Percentiles rank a stretch among this genome's conserved stretches.
phyloP scores from a whole-genome alignment of 345 rosid species.

The Syzygium aqueum region DNA sequence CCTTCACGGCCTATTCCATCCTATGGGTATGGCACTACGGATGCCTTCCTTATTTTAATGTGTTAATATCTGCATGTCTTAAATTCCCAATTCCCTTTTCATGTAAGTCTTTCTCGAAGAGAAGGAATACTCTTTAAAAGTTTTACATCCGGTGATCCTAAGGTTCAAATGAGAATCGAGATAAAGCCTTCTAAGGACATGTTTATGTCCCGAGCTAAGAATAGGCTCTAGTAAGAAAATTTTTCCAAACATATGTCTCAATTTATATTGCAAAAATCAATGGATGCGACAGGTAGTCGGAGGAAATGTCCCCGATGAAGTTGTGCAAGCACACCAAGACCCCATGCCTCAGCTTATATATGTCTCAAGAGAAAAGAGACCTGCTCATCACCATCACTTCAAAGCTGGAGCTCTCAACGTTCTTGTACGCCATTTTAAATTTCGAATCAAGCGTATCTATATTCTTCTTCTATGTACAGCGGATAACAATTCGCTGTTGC shows the following conservation, averaged over 20 bases:
- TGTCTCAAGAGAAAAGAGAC: conserved; percentile 46
- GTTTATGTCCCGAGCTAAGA: background rate
- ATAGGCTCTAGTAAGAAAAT: background rate
- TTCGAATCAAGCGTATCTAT: background rate
- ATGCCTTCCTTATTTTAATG: too few relatives aligned
- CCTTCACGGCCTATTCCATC: too few relatives aligned
- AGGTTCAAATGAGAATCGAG: too few relatives aligned
- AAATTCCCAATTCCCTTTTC: too few relatives aligned
- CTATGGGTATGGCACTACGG: too few relatives aligned
- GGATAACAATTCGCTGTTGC: background rate
- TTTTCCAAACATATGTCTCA: background rate
- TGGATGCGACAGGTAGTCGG: background rate
- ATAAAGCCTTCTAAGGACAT: too few relatives aligned
- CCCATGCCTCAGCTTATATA: conserved; percentile 27
- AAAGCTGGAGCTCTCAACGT: conserved; percentile 50
- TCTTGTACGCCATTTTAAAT: conserved; percentile 14
- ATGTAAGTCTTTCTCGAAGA: too few relatives aligned
- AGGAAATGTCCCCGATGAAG: background rate
- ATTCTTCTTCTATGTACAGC: background rate
- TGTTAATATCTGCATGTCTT: too few relatives aligned
- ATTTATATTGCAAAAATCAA: background rate
- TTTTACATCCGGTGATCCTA: too few relatives aligned
- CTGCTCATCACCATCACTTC: conserved; percentile 26
- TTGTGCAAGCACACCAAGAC: background rate
- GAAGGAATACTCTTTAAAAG: too few relatives aligned